Conservation (phyloP, 1,284 basidiomycete species). For the Serendipita sp. region DNA sequence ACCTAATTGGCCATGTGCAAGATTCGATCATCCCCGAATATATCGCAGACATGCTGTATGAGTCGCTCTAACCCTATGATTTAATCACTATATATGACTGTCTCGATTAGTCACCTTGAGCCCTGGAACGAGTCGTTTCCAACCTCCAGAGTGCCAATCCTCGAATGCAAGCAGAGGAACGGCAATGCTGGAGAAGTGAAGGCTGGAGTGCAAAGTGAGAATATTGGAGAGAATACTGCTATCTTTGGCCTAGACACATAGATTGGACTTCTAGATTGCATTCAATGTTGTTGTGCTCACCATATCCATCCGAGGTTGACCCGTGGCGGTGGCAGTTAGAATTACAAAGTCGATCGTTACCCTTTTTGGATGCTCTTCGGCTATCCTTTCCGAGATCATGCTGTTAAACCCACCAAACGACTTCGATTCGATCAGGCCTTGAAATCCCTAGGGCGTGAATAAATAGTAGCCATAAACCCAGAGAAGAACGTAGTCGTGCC, state of each 20-base stretch:
- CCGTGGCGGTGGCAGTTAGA: not conserved
- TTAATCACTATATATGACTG: not conserved
- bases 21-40: conserved; percentile 12
- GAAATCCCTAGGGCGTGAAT: conserved; percentile 7
- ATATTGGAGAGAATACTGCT: not conserved
- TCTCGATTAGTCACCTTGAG: not conserved
- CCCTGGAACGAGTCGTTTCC: not conserved
- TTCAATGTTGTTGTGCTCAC: not conserved
- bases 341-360: conserved; percentile 5
- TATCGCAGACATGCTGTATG: conserved; percentile 11
- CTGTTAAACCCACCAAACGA: conserved; percentile 10
- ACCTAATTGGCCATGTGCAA: conserved; percentile 8
- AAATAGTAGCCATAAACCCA: not conserved
- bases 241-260: not conserved
- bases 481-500: conserved; percentile 24
- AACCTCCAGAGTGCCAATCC: not conserved
- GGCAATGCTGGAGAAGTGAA: not conserved
- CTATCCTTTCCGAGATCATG: conserved; percentile 6
- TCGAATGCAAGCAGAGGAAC: not conserved
- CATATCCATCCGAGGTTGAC: not conserved
- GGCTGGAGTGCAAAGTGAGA: not conserved
- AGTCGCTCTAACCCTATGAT: not conserved
- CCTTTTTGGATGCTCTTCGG: conserved; percentile 11
- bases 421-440: conserved; percentile 7
- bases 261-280: not conserved